Percentiles rank a stretch among this genome's conserved stretches.
These are phyloP conservation scores for Nemania diffusa DNA, from an alignment of 2,329 filamentous ascomycete genomes.

Conservation along the genomic window DNA sequence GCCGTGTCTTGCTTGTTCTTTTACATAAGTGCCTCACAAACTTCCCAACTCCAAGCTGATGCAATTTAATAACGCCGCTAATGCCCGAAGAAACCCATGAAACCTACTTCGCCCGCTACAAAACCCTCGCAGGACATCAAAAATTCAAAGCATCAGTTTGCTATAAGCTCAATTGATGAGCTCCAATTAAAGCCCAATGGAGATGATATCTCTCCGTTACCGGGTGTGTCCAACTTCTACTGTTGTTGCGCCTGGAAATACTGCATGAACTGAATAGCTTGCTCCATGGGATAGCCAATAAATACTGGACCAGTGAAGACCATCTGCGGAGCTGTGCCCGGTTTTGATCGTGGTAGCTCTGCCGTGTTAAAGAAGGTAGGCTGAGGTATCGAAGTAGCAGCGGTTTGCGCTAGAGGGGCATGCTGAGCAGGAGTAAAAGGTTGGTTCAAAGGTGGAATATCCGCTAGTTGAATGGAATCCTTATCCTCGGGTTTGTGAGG, in stretches of 20 bases:
- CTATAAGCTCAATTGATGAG: neutral
- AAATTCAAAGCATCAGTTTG: neutral
- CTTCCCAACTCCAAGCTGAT: constrained; percentile 32
- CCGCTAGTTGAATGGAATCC: constrained; percentile 37
- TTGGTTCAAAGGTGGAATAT: constrained; percentile 37
- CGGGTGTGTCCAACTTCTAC: constrained; percentile 6
- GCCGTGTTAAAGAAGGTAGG: constrained; percentile 65
- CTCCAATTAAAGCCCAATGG: neutral
- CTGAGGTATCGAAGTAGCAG: constrained; percentile 49
- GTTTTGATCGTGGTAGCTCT: constrained; percentile 48
- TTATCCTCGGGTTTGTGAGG: constrained; percentile 45
- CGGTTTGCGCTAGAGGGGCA: constrained; percentile 40
- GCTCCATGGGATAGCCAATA: constrained; percentile 87
- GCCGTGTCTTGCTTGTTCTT: neutral
- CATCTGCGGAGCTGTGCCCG: constrained; percentile 68
- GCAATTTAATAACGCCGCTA: constrained; percentile 24
- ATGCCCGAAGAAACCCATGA: constrained; percentile 11
- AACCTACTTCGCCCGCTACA: constrained; percentile 18
- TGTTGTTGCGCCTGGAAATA: constrained; percentile 57
- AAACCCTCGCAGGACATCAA: constrained; percentile 5
- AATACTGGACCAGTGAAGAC: constrained; percentile 94
- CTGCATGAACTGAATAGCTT: constrained; percentile 80
- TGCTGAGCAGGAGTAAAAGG: constrained; percentile 41
- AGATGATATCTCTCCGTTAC: neutral
- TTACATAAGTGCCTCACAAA: constrained; percentile 11